These are phyloP conservation scores for Glycine latifolia DNA, from an alignment of 306 rosid genomes.

Conservation along the genomic window DNA sequence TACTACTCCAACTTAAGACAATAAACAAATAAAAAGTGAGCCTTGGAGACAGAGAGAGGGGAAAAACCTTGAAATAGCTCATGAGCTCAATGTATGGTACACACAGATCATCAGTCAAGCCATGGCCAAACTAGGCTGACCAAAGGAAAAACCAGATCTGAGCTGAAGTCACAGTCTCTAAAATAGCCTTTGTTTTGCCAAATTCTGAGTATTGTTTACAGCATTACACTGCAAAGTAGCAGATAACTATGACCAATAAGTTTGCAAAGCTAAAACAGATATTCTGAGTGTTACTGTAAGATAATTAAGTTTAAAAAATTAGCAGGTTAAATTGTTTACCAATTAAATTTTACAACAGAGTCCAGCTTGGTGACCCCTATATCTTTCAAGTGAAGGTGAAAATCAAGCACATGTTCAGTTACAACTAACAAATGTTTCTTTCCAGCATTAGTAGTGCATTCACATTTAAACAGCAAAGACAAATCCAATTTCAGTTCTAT, in stretches of 20 bases:
- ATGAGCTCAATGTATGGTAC: conserved; percentile 34
- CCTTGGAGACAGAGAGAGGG: conserved; percentile 8
- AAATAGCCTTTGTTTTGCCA: conserved; percentile 20
- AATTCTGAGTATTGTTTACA: conserved; percentile 21
- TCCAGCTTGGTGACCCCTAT: neutral
- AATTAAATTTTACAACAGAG: neutral
- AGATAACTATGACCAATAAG: conserved; percentile 21
- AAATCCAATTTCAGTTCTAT: conserved; percentile 25
- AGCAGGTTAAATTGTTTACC: conserved; percentile 1
- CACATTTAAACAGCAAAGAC: neutral
- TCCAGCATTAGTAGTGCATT: neutral
- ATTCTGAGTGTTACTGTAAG: conserved; percentile 1
- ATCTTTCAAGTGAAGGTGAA: neutral
- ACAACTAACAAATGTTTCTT: neutral
- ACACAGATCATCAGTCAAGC: conserved; percentile 41
- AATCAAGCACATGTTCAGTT: neutral
- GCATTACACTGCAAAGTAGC: conserved; percentile 32
- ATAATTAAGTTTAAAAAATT: neutral
- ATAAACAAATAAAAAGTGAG: conserved; percentile 22
- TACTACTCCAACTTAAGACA: conserved; percentile 31
- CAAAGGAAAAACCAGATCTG: conserved; percentile 40
- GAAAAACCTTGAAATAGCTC: conserved; percentile 50
- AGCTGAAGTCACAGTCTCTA: conserved; percentile 32
- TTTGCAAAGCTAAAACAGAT: conserved; percentile 28
- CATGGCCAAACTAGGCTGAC: conserved; percentile 44